Evolutionary conservation across 2,329 filamentous ascomycete species (phyloP).

Genomic region (Gnomoniopsis smithogilvyi): DNA sequence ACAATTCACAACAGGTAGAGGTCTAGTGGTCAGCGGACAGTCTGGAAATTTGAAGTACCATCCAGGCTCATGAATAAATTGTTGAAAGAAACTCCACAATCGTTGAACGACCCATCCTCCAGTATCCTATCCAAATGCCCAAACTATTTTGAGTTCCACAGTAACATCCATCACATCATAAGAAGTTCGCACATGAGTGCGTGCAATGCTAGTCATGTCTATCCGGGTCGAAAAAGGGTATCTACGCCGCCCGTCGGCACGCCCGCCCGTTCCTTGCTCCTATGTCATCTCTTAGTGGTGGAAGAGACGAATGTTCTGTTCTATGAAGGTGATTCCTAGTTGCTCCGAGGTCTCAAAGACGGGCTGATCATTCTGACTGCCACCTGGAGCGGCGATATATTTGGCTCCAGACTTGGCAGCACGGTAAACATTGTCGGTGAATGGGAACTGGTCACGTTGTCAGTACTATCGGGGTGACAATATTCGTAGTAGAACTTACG

Average conservation of each 20-base stretch:
- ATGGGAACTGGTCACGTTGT: conserved; percentile 70
- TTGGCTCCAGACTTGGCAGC: conserved; percentile 85
- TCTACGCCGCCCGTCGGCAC: conserved; percentile 2
- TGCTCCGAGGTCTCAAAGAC: conserved; percentile 90
- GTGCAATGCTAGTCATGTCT: conserved; percentile 13
- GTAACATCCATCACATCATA: conserved; percentile 2
- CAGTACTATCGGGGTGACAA: conserved; percentile 20
- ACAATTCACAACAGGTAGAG: too few relatives aligned
- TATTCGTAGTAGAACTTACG: conserved; percentile 52
- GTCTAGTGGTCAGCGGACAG: not conserved
- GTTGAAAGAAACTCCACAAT: conserved; percentile 9
- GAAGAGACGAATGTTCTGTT: conserved; percentile 92
- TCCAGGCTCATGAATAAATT: conserved; percentile 5
- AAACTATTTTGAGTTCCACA: not conserved
- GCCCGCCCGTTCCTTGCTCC: not conserved
- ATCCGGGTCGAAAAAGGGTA: conserved; percentile 12
- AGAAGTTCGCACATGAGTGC: conserved; percentile 10
- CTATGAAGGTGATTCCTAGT: conserved; percentile 88
- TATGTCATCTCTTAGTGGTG: conserved; percentile 71
- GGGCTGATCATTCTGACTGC: conserved; percentile 79
- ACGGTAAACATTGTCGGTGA: conserved; percentile 96
- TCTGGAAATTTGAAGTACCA: not conserved
- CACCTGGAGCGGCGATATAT: conserved; percentile 91
- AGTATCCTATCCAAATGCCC: conserved; percentile 1
- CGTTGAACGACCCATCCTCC: conserved; percentile 6